Evolutionary conservation across 805 yeast genomes (phyloP).

Genomic region (Candida germanica): DNA sequence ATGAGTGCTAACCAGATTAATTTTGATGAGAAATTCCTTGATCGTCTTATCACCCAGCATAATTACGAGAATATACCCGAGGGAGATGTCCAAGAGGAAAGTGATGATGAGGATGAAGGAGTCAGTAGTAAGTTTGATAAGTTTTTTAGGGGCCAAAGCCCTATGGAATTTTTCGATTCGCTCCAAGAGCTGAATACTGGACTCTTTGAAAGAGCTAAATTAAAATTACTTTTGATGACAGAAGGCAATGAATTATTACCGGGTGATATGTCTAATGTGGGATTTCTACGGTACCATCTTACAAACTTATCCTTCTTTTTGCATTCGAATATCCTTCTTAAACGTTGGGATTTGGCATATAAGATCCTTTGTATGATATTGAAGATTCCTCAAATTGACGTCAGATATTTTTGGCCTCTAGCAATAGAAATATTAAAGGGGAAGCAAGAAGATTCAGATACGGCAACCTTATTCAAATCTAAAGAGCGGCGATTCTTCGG

Average conservation of each 20-base stretch:
- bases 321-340: constrained; percentile 45
- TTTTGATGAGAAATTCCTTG: constrained; percentile 9
- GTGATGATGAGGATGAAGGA: not conserved
- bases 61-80: not conserved
- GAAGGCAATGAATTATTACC: constrained; percentile 6
- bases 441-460: constrained; percentile 3
- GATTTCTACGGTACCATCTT: constrained; percentile 21
- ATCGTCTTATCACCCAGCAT: not conserved
- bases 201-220: not conserved
- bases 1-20: constrained; percentile 1
- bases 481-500: constrained; percentile 29
- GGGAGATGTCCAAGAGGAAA: not conserved
- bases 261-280: not conserved
- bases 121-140: not conserved
- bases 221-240: constrained; percentile 2
- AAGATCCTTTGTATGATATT: constrained; percentile 49
- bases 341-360: constrained; percentile 57
- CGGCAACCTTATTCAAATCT: not conserved
- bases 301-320: constrained; percentile 42
- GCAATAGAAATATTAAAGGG: constrained; percentile 53
- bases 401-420: constrained; percentile 59
- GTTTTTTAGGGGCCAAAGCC: not conserved
- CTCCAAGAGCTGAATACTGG: not conserved
- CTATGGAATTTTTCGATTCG: constrained; percentile 3
- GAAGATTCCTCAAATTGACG: constrained; percentile 48